phyloP scores from a whole-genome alignment of 768 basidiomycete genomes.

The Pulveroboletus frians region DNA sequence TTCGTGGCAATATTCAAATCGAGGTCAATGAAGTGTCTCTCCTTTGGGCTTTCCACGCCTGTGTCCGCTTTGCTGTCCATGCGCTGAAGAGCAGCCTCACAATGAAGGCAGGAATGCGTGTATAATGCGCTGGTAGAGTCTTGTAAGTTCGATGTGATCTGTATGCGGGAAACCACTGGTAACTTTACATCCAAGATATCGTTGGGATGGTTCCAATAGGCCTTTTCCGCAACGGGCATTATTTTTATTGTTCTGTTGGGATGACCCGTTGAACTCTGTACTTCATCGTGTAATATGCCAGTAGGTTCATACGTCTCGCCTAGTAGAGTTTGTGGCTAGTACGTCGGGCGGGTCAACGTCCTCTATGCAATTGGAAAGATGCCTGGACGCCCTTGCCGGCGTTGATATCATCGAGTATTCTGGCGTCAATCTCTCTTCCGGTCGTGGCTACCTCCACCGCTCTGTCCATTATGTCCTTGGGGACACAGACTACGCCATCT shows the following conservation, averaged over 20 bases:
- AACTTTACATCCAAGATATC: not conserved
- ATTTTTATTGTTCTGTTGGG: constrained; percentile 18
- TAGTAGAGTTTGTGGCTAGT: not conserved
- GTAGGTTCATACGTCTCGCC: not conserved
- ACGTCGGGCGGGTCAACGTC: constrained; percentile 29
- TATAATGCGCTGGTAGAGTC: constrained; percentile 14
- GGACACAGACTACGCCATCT: constrained; percentile 85
- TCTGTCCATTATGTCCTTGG: constrained; percentile 44
- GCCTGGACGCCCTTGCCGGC: constrained; percentile 69
- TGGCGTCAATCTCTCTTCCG: constrained; percentile 61
- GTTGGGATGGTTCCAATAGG: constrained; percentile 4
- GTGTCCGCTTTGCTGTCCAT: constrained; percentile 48
- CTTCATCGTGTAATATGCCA: constrained; percentile 15
- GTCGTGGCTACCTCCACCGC: constrained; percentile 56
- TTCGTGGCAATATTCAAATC: constrained; percentile 5
- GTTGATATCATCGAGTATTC: constrained; percentile 69
- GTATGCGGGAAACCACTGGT: not conserved
- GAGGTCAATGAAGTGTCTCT: constrained; percentile 44
- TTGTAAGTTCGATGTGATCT: constrained; percentile 1
- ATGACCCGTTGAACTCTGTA: constrained; percentile 17
- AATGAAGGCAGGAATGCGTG: constrained; percentile 38
- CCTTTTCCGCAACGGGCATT: not conserved
- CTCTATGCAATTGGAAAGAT: constrained; percentile 75
- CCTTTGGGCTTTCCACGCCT: constrained; percentile 55
- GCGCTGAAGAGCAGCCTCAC: constrained; percentile 45